Percentiles rank a stretch among this genome's conserved stretches.
Evolutionary conservation across 768 basidiomycete genomes (phyloP).

Genomic region (Termitomyces sp.): DNA sequence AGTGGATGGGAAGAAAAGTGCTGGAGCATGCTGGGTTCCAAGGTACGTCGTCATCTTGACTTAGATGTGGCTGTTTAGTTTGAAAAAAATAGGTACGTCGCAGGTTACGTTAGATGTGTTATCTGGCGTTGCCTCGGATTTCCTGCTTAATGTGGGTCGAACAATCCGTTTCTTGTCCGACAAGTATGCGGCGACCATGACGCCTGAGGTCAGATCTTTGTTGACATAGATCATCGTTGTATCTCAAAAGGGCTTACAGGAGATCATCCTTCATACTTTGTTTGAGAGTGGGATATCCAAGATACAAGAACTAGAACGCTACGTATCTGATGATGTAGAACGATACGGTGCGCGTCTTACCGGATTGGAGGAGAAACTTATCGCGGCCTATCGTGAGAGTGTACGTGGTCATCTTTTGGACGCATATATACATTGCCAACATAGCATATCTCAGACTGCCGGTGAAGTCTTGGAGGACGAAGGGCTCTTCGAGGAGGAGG

Average conservation of each 20-base stretch:
- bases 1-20: conserved; percentile 73
- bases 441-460: conserved; percentile 31
- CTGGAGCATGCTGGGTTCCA: conserved; percentile 92
- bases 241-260: conserved; percentile 42
- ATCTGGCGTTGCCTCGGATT: conserved; percentile 74
- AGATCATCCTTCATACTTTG: conserved; percentile 89
- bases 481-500: conserved; percentile 61
- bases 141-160: conserved; percentile 80
- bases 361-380: conserved; percentile 86
- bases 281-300: conserved; percentile 85
- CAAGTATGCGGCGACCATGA: conserved; percentile 77
- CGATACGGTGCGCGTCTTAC: conserved; percentile 72
- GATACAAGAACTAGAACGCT: conserved; percentile 77
- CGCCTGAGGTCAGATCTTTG: conserved; percentile 63
- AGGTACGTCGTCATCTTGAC: conserved; percentile 46
- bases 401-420: conserved; percentile 37
- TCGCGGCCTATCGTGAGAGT: conserved; percentile 77
- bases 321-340: conserved; percentile 86
- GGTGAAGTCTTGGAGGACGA: conserved; percentile 57
- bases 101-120: conserved; percentile 74
- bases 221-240: not conserved
- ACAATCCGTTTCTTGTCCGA: conserved; percentile 82
- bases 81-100: conserved; percentile 58
- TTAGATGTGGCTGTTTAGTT: not conserved
- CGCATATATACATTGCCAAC: not conserved